Percentiles rank a stretch among this genome's conserved stretches.
Evolutionary conservation across 2,329 filamentous ascomycete genomes (phyloP).

Genomic region (Sporothrix euskadiensis): DNA sequence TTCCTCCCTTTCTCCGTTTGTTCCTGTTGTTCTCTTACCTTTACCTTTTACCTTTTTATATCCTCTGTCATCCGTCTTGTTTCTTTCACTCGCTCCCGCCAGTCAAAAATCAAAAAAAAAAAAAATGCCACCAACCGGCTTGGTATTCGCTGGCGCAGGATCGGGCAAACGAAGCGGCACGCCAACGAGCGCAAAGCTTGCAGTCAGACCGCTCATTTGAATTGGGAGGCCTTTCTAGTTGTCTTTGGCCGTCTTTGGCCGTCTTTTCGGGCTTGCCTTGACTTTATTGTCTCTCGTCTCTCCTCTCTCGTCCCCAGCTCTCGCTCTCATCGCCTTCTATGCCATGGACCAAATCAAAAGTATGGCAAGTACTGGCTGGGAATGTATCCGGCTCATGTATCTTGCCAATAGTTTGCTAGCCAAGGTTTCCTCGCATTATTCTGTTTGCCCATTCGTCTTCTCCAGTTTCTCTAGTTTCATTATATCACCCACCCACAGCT

Average conservation of each 20-base stretch:
- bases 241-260: not conserved
- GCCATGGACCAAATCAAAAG: too few species aligned
- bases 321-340: not conserved
- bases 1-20: not conserved
- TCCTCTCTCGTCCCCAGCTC: not conserved
- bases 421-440: not conserved
- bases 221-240: not conserved
- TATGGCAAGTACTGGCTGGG: not conserved
- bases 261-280: not conserved
- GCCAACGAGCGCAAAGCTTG: not conserved
- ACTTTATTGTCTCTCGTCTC: not conserved
- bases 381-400: not conserved
- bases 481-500: not conserved
- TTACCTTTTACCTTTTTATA: not conserved
- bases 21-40: not conserved
- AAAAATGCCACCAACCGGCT: not conserved
- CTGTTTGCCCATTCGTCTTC: not conserved
- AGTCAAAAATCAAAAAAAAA: not conserved
- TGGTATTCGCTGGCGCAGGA: not conserved
- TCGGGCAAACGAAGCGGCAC: not conserved
- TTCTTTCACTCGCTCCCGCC: not conserved
- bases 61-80: not conserved
- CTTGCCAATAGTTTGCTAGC: not conserved
- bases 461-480: not conserved
- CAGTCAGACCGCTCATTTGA: slow-evolving; percentile 21